Base-by-base conservation (phyloP, 345 rosid genomes). In the Salix arbutifolia region DNA sequence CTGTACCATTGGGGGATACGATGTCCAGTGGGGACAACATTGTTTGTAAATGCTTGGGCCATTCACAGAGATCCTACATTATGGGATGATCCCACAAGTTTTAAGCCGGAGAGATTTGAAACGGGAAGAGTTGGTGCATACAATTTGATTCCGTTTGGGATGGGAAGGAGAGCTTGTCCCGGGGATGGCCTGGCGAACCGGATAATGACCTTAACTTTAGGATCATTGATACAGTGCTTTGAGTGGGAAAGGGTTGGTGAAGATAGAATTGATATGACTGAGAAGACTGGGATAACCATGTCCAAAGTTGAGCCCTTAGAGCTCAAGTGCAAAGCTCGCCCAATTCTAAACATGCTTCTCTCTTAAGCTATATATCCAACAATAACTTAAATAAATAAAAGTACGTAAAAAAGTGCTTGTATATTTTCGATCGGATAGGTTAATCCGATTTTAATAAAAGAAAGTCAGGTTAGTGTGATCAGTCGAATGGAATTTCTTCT, bases 191-290 rank as follows among this genome's bases (percentile, higher is more conserved):
- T 80, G 2, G 79, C 83, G 4, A 80, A 80, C 8, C 62, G 77
- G 6, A n/a, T 74, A 8, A 26, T 80, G 70, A 74, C 66, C 16
- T 40, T 74, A 31, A 67, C 75, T 3, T 23, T 83, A 28, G 86
- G 81, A 19, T 48, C 79, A 0, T 26, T 83, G 76, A 80, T 80
- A 61, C 76, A 80, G 21, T 73, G 81, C 74, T 83, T 79, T 48
- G 78, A 79, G 0, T 76, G 72, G 83, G 70, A 35, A 46, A 74
- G 44, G 58, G 31, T 74, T 74, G 61, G 42, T 46, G 62, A 19
- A 26, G 23, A 46, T 13, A 17, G 42, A 8, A 64, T 74, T 28
- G 70, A 74, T 12, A 65, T 74, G 77, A 8, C 18, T 2, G 70
- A 74, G 19, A 46, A 30, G 11, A 40, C 1, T 2, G 56, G 7